A percentile compares a stretch with the other conserved stretches of the same genome.
Conservation (phyloP, 441 rosid species). For the Gossypium schwendimanii region DNA sequence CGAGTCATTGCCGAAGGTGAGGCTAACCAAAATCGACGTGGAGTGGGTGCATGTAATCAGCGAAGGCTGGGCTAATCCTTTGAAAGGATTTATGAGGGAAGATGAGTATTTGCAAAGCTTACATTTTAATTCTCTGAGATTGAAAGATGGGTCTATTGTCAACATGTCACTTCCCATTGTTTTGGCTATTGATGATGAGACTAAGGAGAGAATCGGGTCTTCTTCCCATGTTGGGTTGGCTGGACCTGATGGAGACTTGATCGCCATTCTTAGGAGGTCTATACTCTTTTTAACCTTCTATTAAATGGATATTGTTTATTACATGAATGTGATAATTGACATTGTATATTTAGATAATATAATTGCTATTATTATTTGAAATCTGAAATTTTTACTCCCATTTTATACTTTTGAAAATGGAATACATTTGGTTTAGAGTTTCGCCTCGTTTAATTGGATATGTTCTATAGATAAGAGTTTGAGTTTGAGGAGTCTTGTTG, state of each 20-base stretch:
- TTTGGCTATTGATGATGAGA: slow-evolving; percentile 71
- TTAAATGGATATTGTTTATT: background rate
- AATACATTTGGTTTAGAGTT: background rate
- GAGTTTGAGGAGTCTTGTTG: background rate
- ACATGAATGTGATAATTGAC: background rate
- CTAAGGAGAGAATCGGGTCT: slow-evolving; percentile 60
- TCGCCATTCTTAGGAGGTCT: slow-evolving; percentile 70
- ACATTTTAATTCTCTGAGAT: slow-evolving; percentile 69
- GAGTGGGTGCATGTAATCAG: slow-evolving; percentile 96
- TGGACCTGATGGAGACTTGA: slow-evolving; percentile 49
- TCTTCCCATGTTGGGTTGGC: slow-evolving; percentile 50
- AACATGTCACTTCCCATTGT: slow-evolving; percentile 97
- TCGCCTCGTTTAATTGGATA: background rate
- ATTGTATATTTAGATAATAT: background rate
- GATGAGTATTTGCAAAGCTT: slow-evolving; percentile 74
- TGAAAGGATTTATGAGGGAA: slow-evolving; percentile 91
- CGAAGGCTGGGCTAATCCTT: slow-evolving; percentile 96
- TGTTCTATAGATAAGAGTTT: background rate
- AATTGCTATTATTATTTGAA: background rate
- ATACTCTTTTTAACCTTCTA: background rate
- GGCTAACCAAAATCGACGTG: slow-evolving; percentile 58
- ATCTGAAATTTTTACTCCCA: background rate
- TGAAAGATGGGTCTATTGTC: slow-evolving; percentile 49
- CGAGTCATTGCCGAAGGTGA: slow-evolving; percentile 54
- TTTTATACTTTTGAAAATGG: background rate